Evolutionary conservation across 2,329 filamentous ascomycete species (phyloP).

Genomic region (Claviceps humidiphila): DNA sequence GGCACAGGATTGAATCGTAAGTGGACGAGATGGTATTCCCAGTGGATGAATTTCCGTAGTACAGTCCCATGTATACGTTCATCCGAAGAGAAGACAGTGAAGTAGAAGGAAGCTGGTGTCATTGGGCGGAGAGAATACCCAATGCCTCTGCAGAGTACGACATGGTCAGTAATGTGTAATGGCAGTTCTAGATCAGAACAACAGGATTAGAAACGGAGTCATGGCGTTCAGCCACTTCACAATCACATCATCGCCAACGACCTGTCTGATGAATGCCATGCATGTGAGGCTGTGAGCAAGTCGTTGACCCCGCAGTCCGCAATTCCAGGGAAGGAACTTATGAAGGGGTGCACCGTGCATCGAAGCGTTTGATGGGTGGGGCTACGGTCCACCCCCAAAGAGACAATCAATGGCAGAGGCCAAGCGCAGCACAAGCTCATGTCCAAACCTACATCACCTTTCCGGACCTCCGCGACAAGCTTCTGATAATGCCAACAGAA

Average conservation of each 20-base stretch:
- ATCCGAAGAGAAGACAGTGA: too few species aligned
- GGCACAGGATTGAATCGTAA: too few species aligned
- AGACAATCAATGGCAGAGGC: not conserved
- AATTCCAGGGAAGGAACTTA: not conserved
- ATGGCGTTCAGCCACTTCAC: too few species aligned
- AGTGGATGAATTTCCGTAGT: too few species aligned
- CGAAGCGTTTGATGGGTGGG: too few species aligned
- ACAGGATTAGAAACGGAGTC: too few species aligned
- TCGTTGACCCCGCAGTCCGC: not conserved
- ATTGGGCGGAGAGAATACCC: not conserved
- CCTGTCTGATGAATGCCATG: too few species aligned
- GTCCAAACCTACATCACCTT: not conserved
- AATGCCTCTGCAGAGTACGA: not conserved
- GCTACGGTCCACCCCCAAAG: not conserved
- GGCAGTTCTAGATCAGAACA: not conserved
- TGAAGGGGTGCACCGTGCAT: too few species aligned
- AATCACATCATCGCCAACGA: too few species aligned
- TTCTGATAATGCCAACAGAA: constrained; percentile 32
- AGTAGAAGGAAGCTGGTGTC: not conserved
- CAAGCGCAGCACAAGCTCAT: not conserved
- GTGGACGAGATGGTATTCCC: too few species aligned
- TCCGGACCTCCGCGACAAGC: not conserved
- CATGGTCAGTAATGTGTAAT: not conserved
- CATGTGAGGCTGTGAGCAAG: not conserved
- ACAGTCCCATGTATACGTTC: too few species aligned